Percentiles rank a stretch among this genome's conserved stretches.
These are phyloP conservation scores for Russula griseocarnosa DNA, from an alignment of 768 basidiomycete species.

Conservation along the genomic window DNA sequence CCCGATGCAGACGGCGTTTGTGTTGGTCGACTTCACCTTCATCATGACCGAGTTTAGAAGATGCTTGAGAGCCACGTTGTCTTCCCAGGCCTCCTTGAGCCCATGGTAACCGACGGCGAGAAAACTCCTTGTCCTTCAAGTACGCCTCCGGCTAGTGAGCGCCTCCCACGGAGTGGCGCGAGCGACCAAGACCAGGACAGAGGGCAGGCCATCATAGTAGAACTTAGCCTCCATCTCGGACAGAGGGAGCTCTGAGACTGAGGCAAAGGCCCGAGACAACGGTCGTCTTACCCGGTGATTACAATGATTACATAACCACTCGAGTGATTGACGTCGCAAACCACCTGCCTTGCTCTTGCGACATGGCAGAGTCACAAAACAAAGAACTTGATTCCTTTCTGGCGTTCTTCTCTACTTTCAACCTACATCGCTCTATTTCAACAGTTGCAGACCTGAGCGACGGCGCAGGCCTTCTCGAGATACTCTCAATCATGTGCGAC, in stretches of 20 bases:
- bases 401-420: slow-evolving; percentile 73
- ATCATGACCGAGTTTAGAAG: background rate
- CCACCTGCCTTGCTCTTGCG: slow-evolving; percentile 1
- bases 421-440: slow-evolving; percentile 59
- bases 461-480: slow-evolving; percentile 69
- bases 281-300: too few species aligned
- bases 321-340: background rate
- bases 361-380: slow-evolving; percentile 38
- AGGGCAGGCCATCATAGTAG: background rate
- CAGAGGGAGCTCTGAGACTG: background rate
- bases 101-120: background rate
- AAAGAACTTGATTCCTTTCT: slow-evolving; percentile 79
- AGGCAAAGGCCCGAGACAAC: too few species aligned
- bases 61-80: background rate
- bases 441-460: slow-evolving; percentile 72
- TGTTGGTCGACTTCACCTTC: background rate
- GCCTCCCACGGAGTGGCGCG: too few species aligned
- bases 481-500: slow-evolving; percentile 71
- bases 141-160: too few species aligned
- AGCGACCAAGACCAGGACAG: too few species aligned
- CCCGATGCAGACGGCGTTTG: background rate
- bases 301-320: background rate
- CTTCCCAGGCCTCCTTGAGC: background rate
- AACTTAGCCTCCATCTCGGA: background rate
- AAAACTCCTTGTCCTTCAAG: too few species aligned